phyloP scores from a whole-genome alignment of 2,329 filamentous ascomycete genomes.

The Xylogone sp. region DNA sequence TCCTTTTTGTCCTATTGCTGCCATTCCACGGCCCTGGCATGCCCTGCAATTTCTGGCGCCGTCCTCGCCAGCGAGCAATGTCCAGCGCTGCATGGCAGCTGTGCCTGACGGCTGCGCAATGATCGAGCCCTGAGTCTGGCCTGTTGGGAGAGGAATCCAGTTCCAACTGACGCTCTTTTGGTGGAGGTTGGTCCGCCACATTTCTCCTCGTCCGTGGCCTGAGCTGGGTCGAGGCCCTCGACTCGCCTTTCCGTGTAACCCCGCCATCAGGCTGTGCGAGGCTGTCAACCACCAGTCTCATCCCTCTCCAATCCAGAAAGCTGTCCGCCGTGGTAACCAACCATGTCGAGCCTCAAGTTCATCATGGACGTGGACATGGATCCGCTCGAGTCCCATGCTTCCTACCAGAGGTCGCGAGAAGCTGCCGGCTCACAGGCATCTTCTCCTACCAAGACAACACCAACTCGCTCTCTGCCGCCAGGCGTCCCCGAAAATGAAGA shows the following conservation, averaged over 20 bases:
- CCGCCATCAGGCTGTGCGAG: neutral
- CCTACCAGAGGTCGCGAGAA: conserved; percentile 26
- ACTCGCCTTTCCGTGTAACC: neutral
- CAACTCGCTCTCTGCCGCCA: conserved; percentile 17
- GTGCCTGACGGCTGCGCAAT: neutral
- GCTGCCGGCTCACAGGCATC: conserved; percentile 24
- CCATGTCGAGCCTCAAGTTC: conserved; percentile 31
- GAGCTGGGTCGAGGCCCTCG: neutral
- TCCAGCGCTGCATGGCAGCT: neutral
- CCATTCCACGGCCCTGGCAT: no score
- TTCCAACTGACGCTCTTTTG: neutral
- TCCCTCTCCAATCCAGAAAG: neutral
- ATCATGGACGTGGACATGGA: conserved; percentile 33
- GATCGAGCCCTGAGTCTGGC: neutral
- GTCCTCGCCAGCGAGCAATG: neutral
- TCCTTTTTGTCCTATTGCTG: no score
- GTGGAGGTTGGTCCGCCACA: neutral
- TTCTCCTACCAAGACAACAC: conserved; percentile 13
- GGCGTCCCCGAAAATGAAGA: conserved; percentile 17
- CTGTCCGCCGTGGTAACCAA: neutral
- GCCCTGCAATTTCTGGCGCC: neutral
- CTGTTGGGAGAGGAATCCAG: neutral
- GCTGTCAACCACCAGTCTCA: neutral
- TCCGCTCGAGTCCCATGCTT: conserved; percentile 28
- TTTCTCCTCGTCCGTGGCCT: neutral